Percentiles rank a stretch among this genome's conserved stretches.
phyloP scores from a whole-genome alignment of 2,329 filamentous ascomycete species.

The Phaeomoniella chlamydospora region DNA sequence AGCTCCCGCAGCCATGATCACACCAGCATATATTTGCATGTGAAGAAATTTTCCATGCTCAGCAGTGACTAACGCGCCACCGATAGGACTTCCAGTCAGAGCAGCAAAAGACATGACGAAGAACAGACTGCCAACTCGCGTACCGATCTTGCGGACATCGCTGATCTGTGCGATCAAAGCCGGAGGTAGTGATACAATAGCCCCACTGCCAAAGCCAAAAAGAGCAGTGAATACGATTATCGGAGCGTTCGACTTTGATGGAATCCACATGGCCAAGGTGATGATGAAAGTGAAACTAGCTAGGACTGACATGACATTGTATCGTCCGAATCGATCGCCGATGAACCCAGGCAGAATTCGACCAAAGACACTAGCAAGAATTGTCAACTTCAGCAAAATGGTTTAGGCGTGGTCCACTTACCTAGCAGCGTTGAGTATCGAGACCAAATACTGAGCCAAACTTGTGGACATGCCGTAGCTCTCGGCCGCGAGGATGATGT shows the following conservation, averaged over 20 bases:
- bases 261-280: slow-evolving; percentile 42
- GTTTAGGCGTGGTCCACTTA: too few relatives aligned
- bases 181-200: slow-evolving; percentile 48
- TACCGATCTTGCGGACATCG: slow-evolving; percentile 54
- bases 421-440: slow-evolving; percentile 37
- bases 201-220: slow-evolving; percentile 57
- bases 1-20: slow-evolving; percentile 31
- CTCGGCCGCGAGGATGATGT: slow-evolving; percentile 30
- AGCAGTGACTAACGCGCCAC: slow-evolving; percentile 41
- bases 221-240: slow-evolving; percentile 49
- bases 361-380: slow-evolving; percentile 14
- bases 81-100: slow-evolving; percentile 53
- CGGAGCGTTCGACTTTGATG: slow-evolving; percentile 35
- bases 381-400: too few relatives aligned
- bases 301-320: slow-evolving; percentile 18
- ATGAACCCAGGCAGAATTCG: slow-evolving; percentile 17
- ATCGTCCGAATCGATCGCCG: slow-evolving; percentile 15
- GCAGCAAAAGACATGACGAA: slow-evolving; percentile 49
- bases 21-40: slow-evolving; percentile 51
- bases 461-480: slow-evolving; percentile 30
- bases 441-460: slow-evolving; percentile 37
- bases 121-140: slow-evolving; percentile 50
- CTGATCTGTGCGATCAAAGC: slow-evolving; percentile 56
- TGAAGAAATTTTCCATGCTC: slow-evolving; percentile 41
- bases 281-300: slow-evolving; percentile 28